Evolutionary conservation across 108 stramenopile species (phyloP).

Genomic region (Cyclotella baltica): DNA sequence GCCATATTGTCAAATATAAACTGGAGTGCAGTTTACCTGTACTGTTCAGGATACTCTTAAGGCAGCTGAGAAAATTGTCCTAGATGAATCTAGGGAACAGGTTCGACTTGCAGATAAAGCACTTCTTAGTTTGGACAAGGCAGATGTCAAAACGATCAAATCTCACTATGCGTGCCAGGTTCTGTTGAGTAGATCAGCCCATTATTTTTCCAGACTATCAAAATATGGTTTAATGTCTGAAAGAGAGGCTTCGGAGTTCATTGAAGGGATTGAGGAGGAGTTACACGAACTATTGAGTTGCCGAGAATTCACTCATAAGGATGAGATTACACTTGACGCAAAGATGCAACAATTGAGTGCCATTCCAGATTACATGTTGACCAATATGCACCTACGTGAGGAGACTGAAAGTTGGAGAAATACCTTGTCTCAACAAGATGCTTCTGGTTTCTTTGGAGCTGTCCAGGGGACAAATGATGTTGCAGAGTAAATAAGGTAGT

Average conservation of each 20-base stretch:
- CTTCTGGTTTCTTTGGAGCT: neutral
- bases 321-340: conserved; percentile 7
- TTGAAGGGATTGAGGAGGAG: conserved; percentile 58
- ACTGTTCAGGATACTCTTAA: conserved; percentile 23
- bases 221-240: conserved; percentile 63
- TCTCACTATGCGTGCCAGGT: conserved; percentile 79
- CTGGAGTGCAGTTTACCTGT: neutral
- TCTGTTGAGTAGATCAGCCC: conserved; percentile 56
- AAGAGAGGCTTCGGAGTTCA: conserved; percentile 62
- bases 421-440: neutral
- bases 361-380: conserved; percentile 12
- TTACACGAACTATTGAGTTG: conserved; percentile 13
- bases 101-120: conserved; percentile 44
- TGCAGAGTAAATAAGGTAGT: neutral
- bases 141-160: conserved; percentile 49
- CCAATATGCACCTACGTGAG: neutral
- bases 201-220: conserved; percentile 54
- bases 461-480: neutral
- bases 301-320: conserved; percentile 17
- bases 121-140: conserved; percentile 39
- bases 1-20: no score
- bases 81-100: conserved; percentile 63
- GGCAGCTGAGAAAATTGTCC: conserved; percentile 59
- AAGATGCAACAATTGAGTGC: conserved; percentile 12
- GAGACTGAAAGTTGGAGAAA: neutral